Percentiles rank a stretch among this genome's conserved stretches.
Conservation (phyloP, 1,139 yeast species). For the Kodamaea ohmeri region DNA sequence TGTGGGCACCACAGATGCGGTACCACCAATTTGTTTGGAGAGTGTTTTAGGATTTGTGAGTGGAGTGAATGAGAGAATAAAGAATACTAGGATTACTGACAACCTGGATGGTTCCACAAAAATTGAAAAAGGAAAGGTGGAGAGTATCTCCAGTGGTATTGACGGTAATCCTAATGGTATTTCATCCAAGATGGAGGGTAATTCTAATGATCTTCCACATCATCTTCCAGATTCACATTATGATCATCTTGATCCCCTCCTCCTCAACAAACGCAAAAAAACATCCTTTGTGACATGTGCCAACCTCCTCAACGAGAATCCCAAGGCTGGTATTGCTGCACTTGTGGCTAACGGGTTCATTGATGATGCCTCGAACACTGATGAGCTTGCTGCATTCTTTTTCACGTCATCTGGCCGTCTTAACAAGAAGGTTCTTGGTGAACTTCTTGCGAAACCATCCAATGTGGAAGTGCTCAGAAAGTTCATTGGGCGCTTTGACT, state of each 20-base stretch:
- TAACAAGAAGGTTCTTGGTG: conserved; percentile 86
- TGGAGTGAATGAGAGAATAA: conserved; percentile 61
- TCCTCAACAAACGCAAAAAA: conserved; percentile 57
- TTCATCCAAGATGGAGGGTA: too few species aligned
- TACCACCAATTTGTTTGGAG: conserved; percentile 91
- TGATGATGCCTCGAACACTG: conserved; percentile 46
- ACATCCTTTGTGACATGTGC: conserved; percentile 75
- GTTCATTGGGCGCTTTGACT: conserved; percentile 74
- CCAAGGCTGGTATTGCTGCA: conserved; percentile 68
- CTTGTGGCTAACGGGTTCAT: conserved; percentile 66
- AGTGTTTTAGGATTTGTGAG: conserved; percentile 73
- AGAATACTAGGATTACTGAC: conserved; percentile 16
- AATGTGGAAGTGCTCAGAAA: conserved; percentile 58
- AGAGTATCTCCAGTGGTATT: too few species aligned
- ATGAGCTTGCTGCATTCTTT: conserved; percentile 72
- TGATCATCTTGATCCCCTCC: too few species aligned
- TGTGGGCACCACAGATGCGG: conserved; percentile 70
- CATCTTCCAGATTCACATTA: too few species aligned
- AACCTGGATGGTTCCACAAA: too few species aligned
- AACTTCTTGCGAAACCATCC: conserved; percentile 73
- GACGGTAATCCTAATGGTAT: too few species aligned
- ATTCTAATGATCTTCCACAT: too few species aligned
- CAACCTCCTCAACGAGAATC: conserved; percentile 70
- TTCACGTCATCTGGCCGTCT: conserved; percentile 76
- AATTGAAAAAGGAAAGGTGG: too few species aligned